These are phyloP conservation scores for Hamigera avellanea DNA, from an alignment of 495 filamentous ascomycete species.

Conservation along the genomic window DNA sequence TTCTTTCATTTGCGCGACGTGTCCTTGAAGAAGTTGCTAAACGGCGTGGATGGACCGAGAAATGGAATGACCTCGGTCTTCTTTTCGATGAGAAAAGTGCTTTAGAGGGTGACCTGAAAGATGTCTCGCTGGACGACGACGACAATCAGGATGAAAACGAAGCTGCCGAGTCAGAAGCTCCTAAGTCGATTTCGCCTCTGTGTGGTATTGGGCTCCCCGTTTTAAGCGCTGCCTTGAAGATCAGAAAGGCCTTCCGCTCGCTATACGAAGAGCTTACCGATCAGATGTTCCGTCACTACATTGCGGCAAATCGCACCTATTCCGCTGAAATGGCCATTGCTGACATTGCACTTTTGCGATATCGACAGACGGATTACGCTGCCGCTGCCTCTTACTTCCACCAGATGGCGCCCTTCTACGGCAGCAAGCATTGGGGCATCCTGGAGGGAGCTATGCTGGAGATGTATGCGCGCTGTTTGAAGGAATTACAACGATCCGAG, in stretches of 20 bases:
- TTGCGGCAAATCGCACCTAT: conserved; percentile 62
- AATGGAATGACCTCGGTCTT: conserved; percentile 53
- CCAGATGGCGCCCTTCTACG: conserved; percentile 72
- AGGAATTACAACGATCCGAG: conserved; percentile 59
- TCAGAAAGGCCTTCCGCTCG: conserved; percentile 33
- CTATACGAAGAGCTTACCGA: conserved; percentile 64
- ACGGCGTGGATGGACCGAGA: conserved; percentile 63
- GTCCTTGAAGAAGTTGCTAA: conserved; percentile 64
- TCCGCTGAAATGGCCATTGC: conserved; percentile 67
- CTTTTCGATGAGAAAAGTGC: conserved; percentile 38
- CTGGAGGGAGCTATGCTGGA: conserved; percentile 74
- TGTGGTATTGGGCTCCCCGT: conserved; percentile 19
- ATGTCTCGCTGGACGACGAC: conserved; percentile 28
- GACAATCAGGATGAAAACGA: conserved; percentile 4
- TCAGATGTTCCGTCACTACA: conserved; percentile 60
- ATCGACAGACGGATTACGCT: conserved; percentile 53
- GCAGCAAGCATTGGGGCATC: conserved; percentile 64
- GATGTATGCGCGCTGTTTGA: conserved; percentile 76
- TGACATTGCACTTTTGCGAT: conserved; percentile 78
- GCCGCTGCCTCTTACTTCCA: conserved; percentile 71
- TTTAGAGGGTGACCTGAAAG: conserved; percentile 38
- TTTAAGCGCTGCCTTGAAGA: conserved; percentile 20
- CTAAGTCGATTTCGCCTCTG: conserved; percentile 28
- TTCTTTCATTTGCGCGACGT: conserved; percentile 68
- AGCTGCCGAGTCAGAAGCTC: conserved; percentile 8